Evolutionary conservation across 106 monocot species (phyloP).

Genomic region (Acorus calamus): DNA sequence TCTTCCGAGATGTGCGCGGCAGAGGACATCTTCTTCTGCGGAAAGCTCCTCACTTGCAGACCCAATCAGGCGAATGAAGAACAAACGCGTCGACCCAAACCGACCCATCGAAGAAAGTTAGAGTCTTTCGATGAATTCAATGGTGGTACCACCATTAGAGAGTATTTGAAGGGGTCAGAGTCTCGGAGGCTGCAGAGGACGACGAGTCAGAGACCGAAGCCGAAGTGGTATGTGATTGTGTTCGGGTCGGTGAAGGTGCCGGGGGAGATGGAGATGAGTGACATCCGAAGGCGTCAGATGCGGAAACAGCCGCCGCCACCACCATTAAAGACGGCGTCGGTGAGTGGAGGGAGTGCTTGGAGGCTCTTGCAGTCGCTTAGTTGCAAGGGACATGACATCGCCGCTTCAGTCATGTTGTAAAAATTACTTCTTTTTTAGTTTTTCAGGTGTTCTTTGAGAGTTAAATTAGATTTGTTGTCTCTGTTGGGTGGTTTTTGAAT

Average conservation of each 20-base stretch:
- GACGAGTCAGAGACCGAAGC: not conserved
- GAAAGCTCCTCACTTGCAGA: slow-evolving; percentile 1
- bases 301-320: not conserved
- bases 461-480: too few species aligned
- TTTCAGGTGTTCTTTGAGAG: too few species aligned
- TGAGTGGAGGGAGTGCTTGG: slow-evolving; percentile 2
- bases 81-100: not conserved
- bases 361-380: slow-evolving; percentile 8
- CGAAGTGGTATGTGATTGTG: slow-evolving; percentile 9
- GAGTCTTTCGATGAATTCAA: slow-evolving; percentile 1
- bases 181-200: not conserved
- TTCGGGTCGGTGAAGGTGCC: slow-evolving; percentile 4
- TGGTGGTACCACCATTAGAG: not conserved
- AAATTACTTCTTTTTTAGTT: too few species aligned
- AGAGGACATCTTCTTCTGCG: slow-evolving; percentile 12
- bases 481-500: too few species aligned
- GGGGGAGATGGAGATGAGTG: slow-evolving; percentile 6
- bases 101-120: not conserved
- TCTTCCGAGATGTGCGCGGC: slow-evolving; percentile 11
- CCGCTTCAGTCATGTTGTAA: not conserved
- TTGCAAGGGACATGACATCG: slow-evolving; percentile 1
- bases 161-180: not conserved
- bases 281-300: slow-evolving; percentile 3
- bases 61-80: not conserved
- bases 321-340: not conserved